phyloP scores from a whole-genome alignment of 2,329 filamentous ascomycete species.

The Aspergillus sp. region DNA sequence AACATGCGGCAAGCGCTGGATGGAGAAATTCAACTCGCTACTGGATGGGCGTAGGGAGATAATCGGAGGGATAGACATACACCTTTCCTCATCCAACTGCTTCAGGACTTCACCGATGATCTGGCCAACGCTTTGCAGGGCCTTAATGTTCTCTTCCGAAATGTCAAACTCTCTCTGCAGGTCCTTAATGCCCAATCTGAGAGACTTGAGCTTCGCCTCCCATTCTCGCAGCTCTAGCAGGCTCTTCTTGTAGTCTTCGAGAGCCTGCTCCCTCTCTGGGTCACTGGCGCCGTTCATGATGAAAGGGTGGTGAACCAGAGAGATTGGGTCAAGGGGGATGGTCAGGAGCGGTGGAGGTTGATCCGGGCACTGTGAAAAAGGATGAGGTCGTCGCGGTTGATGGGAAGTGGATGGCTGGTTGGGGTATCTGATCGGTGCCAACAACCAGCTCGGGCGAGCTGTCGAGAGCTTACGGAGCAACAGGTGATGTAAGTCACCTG shows the following conservation, averaged over 20 bases:
- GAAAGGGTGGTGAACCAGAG: constrained; percentile 8
- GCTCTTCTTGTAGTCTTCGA: constrained; percentile 75
- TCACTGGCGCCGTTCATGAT: constrained; percentile 44
- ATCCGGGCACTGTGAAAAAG: neutral
- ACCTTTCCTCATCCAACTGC: constrained; percentile 97
- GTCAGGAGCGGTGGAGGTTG: neutral
- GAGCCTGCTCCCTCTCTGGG: constrained; percentile 63
- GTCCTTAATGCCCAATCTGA: constrained; percentile 94
- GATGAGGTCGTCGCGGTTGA: neutral
- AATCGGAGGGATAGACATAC: constrained; percentile 54
- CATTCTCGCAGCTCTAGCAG: constrained; percentile 94
- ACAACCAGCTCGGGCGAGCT: constrained; percentile 26
- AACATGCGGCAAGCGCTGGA: too few relatives aligned
- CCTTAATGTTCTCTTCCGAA: constrained; percentile 99
- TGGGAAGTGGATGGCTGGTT: constrained; percentile 16
- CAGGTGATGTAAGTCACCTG: constrained; percentile 15
- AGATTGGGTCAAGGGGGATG: neutral
- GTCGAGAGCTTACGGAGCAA: constrained; percentile 19
- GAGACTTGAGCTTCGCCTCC: constrained; percentile 94
- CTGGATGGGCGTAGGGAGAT: neutral
- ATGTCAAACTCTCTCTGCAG: constrained; percentile 93
- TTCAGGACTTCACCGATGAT: constrained; percentile 99
- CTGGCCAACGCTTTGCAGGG: constrained; percentile 95
- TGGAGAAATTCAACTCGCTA: too few relatives aligned
- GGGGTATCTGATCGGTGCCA: constrained; percentile 15